phyloP scores from a whole-genome alignment of 2,329 filamentous ascomycete genomes.

The Aspergillus hortae region DNA sequence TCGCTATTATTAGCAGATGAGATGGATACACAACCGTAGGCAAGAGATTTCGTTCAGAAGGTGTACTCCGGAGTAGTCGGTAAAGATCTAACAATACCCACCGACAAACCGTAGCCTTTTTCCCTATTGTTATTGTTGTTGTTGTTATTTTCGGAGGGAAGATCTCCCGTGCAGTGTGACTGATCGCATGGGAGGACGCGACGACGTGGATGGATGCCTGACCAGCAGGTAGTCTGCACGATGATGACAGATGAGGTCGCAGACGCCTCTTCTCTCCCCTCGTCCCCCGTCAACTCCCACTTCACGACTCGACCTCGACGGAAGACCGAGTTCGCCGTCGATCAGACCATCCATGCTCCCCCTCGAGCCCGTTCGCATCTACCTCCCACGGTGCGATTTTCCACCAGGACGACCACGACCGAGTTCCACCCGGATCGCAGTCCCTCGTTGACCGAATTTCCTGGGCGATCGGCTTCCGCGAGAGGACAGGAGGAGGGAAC shows the following conservation, averaged over 20 bases:
- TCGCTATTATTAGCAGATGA: background rate
- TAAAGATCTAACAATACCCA: background rate
- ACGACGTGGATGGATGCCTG: background rate
- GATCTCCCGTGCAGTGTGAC: background rate
- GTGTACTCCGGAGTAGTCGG: background rate
- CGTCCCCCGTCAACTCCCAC: slow-evolving; percentile 5
- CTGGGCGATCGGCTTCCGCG: slow-evolving; percentile 1
- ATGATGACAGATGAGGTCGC: background rate
- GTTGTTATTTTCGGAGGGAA: background rate
- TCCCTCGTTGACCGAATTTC: slow-evolving; percentile 2
- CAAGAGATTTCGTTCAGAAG: background rate
- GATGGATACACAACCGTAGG: background rate
- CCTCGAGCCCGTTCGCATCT: slow-evolving; percentile 5
- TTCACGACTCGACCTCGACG: slow-evolving; percentile 12
- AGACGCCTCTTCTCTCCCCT: slow-evolving; percentile 1
- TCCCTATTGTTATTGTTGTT: background rate
- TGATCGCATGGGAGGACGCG: background rate
- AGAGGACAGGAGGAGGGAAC: slow-evolving; percentile 4
- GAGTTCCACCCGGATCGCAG: background rate
- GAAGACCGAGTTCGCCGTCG: slow-evolving; percentile 18
- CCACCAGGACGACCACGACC: background rate
- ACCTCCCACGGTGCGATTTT: background rate
- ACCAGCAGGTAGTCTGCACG: background rate
- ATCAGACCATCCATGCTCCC: slow-evolving; percentile 14
- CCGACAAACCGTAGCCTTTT: background rate